Evolutionary conservation across 129 eudicot species (phyloP).

Genomic region (Centaurea solstitialis): DNA sequence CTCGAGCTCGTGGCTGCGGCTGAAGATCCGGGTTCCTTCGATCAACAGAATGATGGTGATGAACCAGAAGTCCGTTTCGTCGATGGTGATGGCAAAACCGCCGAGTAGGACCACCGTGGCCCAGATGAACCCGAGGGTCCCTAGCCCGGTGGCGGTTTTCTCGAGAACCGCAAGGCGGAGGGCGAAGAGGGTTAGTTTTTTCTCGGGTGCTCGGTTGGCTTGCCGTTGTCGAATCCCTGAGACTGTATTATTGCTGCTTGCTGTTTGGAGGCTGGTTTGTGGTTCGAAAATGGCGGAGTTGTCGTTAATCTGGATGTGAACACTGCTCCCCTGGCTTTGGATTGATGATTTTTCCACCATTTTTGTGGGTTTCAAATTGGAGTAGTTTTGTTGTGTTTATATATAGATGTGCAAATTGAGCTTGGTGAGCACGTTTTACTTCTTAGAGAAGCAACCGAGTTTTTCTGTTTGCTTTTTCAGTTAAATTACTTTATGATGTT

Average conservation of each 20-base stretch:
- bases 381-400: constrained; percentile 5
- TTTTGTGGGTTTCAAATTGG: neutral
- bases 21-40: constrained; percentile 82
- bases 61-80: constrained; percentile 80
- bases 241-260: constrained; percentile 33
- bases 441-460: neutral
- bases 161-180: constrained; percentile 84
- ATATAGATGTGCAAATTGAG: constrained; percentile 29
- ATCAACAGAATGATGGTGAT: constrained; percentile 68
- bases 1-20: constrained; percentile 96
- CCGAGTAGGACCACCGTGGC: constrained; percentile 90
- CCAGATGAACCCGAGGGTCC: constrained; percentile 94
- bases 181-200: constrained; percentile 80
- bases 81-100: constrained; percentile 86
- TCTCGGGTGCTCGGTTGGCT: constrained; percentile 61
- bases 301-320: constrained; percentile 43
- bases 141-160: constrained; percentile 82
- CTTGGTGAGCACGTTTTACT: constrained; percentile 53
- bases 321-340: constrained; percentile 42
- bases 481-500: neutral
- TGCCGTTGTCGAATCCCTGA: constrained; percentile 31
- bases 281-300: constrained; percentile 57
- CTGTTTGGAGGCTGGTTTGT: constrained; percentile 49
- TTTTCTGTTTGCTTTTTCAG: constrained; percentile 21
- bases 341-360: constrained; percentile 52